Evolutionary conservation across 176 grass and related monocot species (phyloP).

Genomic region (Panicum miliaceum): DNA sequence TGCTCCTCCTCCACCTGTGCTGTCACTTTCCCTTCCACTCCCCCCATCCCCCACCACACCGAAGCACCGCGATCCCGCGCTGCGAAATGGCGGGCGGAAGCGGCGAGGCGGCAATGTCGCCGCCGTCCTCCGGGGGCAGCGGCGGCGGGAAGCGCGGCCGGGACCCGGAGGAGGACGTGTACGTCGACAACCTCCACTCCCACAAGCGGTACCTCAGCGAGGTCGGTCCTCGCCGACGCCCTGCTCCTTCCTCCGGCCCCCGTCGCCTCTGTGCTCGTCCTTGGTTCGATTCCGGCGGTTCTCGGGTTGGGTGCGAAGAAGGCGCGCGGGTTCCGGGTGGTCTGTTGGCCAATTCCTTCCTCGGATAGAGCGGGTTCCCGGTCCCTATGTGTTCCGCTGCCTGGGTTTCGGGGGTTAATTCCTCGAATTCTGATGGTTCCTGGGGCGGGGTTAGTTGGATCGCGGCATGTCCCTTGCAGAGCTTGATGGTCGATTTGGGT

Average conservation of each 20-base stretch:
- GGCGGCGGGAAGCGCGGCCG: slow-evolving; percentile 72
- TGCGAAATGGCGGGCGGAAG: slow-evolving; percentile 30
- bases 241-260: not conserved
- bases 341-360: not conserved
- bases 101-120: slow-evolving; percentile 59
- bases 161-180: slow-evolving; percentile 95
- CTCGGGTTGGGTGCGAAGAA: not conserved
- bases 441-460: not conserved
- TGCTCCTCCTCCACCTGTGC: not conserved
- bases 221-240: slow-evolving; percentile 41
- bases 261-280: not conserved
- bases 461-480: not conserved
- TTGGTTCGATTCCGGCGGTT: not conserved
- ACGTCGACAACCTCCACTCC: slow-evolving; percentile 97
- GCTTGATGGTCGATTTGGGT: not conserved
- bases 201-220: slow-evolving; percentile 96
- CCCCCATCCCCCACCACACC: not conserved
- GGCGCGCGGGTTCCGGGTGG: too few relatives aligned
- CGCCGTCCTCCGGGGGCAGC: slow-evolving; percentile 41
- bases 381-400: not conserved
- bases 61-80: not conserved
- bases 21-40: slow-evolving; percentile 14
- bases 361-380: not conserved
- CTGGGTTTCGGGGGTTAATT: not conserved
- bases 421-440: not conserved